phyloP scores from a whole-genome alignment of 345 rosid genomes.

The Lepidium aucheri region DNA sequence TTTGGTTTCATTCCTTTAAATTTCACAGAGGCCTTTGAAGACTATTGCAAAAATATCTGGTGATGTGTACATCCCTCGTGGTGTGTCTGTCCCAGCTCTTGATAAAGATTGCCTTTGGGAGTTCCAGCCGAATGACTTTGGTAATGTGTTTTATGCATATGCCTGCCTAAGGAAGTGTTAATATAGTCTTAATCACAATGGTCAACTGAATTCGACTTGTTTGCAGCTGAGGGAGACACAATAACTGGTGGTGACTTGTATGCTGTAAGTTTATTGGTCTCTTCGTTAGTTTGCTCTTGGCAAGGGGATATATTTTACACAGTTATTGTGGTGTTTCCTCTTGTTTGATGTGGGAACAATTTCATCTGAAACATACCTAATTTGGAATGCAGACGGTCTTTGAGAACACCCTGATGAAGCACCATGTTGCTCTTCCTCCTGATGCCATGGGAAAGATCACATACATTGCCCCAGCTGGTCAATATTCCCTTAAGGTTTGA shows the following conservation, averaged over 20 bases:
- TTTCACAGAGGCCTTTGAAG: slow-evolving; percentile 85
- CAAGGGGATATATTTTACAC: neutral
- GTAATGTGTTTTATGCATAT: slow-evolving; percentile 32
- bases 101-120: slow-evolving; percentile 95
- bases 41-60: slow-evolving; percentile 91
- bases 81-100: slow-evolving; percentile 96
- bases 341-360: neutral
- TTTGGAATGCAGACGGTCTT: slow-evolving; percentile 65
- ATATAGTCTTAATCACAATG: slow-evolving; percentile 3
- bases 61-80: slow-evolving; percentile 99
- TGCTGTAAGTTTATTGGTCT: slow-evolving; percentile 64
- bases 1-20: slow-evolving; percentile 6
- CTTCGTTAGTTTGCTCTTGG: slow-evolving; percentile 2
- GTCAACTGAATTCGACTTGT: slow-evolving; percentile 12
- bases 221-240: slow-evolving; percentile 89
- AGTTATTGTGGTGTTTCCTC: neutral
- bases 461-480: slow-evolving; percentile 96
- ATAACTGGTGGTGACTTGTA: slow-evolving; percentile 97
- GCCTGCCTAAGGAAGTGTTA: neutral
- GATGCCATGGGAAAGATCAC: slow-evolving; percentile 95
- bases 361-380: slow-evolving; percentile 10
- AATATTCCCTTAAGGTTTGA: slow-evolving; percentile 87
- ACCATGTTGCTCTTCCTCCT: slow-evolving; percentile 88
- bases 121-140: slow-evolving; percentile 82
- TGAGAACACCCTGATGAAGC: slow-evolving; percentile 91